These are phyloP conservation scores for Melanogaster broomeanus DNA, from an alignment of 768 basidiomycete species.

Conservation along the genomic window DNA sequence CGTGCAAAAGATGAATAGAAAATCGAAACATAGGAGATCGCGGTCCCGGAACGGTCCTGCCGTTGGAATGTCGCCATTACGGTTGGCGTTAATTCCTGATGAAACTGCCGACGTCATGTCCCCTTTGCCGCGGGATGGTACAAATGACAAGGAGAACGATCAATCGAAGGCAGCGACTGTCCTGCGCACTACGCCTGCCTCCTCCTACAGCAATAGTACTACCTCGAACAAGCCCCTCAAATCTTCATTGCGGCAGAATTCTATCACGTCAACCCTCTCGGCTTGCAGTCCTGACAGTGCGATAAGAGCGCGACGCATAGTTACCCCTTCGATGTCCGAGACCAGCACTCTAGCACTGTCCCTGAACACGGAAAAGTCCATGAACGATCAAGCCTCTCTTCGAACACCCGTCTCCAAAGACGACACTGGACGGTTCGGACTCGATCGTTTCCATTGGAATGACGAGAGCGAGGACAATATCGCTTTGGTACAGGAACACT, in stretches of 20 bases:
- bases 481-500: conserved; percentile 11
- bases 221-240: conserved; percentile 8
- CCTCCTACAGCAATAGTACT: background rate
- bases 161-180: background rate
- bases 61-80: conserved; percentile 5
- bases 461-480: conserved; percentile 19
- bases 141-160: conserved; percentile 1
- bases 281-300: background rate
- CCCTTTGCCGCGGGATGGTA: background rate
- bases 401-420: conserved; percentile 16
- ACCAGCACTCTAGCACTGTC: background rate
- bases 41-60: conserved; percentile 11
- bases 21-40: conserved; percentile 8
- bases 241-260: conserved; percentile 12
- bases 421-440: conserved; percentile 26
- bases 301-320: background rate
- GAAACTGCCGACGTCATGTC: background rate
- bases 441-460: conserved; percentile 24
- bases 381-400: conserved; percentile 12
- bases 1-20: background rate
- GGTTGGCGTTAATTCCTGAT: background rate
- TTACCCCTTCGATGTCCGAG: conserved; percentile 7
- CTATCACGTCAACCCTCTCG: background rate
- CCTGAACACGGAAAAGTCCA: background rate
- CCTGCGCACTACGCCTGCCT: background rate